Percentiles rank a stretch among this genome's conserved stretches.
These are phyloP conservation scores for Cercospora sp. DNA, from an alignment of 2,329 filamentous ascomycete genomes.

Conservation along the genomic window DNA sequence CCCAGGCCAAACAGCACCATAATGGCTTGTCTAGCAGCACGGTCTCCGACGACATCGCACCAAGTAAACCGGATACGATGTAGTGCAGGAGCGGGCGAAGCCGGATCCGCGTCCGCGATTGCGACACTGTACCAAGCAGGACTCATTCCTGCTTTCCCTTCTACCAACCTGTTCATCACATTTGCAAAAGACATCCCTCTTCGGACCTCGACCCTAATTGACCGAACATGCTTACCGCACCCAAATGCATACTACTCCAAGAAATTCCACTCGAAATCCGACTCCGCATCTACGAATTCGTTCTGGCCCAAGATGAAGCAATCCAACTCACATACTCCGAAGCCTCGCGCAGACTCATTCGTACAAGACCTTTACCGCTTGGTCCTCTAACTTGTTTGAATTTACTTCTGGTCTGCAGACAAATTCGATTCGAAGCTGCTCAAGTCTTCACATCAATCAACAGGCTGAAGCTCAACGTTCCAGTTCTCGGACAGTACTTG, in stretches of 20 bases:
- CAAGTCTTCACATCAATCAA: constrained; percentile 1
- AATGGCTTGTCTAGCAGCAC: not conserved
- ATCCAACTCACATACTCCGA: constrained; percentile 5
- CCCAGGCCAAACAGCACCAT: not conserved
- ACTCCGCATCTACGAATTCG: constrained; percentile 7
- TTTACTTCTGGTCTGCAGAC: not conserved
- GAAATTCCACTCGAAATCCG: constrained; percentile 5
- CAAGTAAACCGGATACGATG: not conserved
- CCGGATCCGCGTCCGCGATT: not conserved
- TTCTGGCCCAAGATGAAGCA: not conserved
- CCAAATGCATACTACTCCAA: not conserved
- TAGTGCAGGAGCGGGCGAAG: not conserved
- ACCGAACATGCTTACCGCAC: not conserved
- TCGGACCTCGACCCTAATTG: not conserved
- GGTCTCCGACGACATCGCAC: not conserved
- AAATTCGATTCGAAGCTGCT: not conserved
- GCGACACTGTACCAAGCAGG: not conserved
- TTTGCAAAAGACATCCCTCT: not conserved
- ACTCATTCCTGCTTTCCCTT: not conserved
- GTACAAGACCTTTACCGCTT: not conserved
- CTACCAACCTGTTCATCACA: not conserved
- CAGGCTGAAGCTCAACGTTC: not conserved
- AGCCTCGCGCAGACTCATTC: not conserved
- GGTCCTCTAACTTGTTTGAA: not conserved
- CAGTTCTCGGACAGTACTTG: not conserved